A percentile compares a stretch with the other conserved stretches of the same genome.
Conservation (phyloP, 495 filamentous ascomycete genomes). For the Aspergillus carlsbadensis region DNA sequence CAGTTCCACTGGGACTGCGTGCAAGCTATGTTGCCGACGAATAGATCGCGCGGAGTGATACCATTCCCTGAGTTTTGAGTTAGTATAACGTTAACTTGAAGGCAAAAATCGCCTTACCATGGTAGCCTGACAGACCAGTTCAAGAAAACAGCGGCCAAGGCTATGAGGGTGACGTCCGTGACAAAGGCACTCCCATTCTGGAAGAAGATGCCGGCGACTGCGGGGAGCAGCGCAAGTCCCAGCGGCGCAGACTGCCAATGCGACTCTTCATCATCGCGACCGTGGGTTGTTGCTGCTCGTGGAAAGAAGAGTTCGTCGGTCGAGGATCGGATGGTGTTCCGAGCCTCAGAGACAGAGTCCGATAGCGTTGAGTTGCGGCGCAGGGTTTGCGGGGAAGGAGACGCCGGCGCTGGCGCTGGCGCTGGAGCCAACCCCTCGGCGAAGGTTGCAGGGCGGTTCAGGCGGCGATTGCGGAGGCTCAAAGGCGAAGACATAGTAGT, state of each 20-base stretch:
- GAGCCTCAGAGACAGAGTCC: constrained; percentile 65
- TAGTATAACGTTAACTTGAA: constrained; percentile 8
- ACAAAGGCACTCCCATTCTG: constrained; percentile 77
- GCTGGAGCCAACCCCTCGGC: constrained; percentile 21
- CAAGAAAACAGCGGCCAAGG: constrained; percentile 77
- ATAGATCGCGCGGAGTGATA: constrained; percentile 76
- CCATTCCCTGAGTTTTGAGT: constrained; percentile 66
- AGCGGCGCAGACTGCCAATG: constrained; percentile 78
- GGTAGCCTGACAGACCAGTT: constrained; percentile 92
- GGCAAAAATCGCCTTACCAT: constrained; percentile 54
- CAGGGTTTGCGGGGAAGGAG: constrained; percentile 29
- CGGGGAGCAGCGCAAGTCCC: constrained; percentile 79
- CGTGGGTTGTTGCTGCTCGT: constrained; percentile 31
- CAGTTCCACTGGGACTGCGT: constrained; percentile 23
- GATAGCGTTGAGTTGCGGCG: constrained; percentile 77
- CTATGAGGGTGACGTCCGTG: constrained; percentile 80
- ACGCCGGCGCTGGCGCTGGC: not conserved
- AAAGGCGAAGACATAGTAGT: not conserved
- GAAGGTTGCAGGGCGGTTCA: constrained; percentile 41
- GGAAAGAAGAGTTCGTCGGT: constrained; percentile 75
- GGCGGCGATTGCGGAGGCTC: constrained; percentile 41
- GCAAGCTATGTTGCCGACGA: constrained; percentile 42
- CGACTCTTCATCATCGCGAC: constrained; percentile 49
- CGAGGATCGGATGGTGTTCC: constrained; percentile 63
- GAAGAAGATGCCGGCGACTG: constrained; percentile 80